Evolutionary conservation across 805 yeast genomes (phyloP).

Genomic region (Candida yuanshanica): DNA sequence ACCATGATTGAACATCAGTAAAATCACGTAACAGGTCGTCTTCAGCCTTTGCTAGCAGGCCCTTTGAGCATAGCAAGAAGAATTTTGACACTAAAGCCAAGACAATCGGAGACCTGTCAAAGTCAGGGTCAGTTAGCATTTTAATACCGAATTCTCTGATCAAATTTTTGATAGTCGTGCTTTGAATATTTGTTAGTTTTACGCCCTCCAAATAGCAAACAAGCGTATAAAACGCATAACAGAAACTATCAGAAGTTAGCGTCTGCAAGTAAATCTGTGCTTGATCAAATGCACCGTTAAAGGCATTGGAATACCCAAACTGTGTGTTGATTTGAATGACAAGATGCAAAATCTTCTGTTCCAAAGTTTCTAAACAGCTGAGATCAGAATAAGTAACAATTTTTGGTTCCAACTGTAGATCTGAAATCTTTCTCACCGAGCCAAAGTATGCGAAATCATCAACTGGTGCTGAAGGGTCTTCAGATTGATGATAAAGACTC

Average conservation of each 20-base stretch:
- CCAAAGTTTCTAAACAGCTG: constrained; percentile 4
- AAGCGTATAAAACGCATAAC: constrained; percentile 10
- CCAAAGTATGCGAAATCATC: constrained; percentile 22
- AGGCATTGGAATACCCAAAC: constrained; percentile 2
- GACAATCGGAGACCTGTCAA: constrained; percentile 37
- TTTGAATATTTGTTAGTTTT: constrained; percentile 3
- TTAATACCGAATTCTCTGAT: constrained; percentile 16
- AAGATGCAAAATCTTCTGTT: constrained; percentile 9
- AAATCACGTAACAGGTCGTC: constrained; percentile 35
- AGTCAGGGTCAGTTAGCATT: constrained; percentile 22
- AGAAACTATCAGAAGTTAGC: constrained; percentile 8
- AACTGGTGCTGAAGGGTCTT: background rate
- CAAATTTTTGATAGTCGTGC: constrained; percentile 4
- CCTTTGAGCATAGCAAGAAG: constrained; percentile 20
- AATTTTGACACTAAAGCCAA: constrained; percentile 29
- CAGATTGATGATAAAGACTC: background rate
- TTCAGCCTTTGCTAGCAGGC: constrained; percentile 24
- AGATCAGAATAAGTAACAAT: constrained; percentile 8
- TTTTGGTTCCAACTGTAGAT: background rate
- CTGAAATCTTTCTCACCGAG: constrained; percentile 14
- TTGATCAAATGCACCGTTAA: constrained; percentile 9
- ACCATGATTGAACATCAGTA: constrained; percentile 43
- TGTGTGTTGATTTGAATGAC: constrained; percentile 5
- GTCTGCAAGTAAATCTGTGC: constrained; percentile 9
- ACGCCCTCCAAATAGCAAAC: constrained; percentile 5